Evolutionary conservation across 805 yeast genomes (phyloP).

Genomic region (Metschnikowia kofuensis): DNA sequence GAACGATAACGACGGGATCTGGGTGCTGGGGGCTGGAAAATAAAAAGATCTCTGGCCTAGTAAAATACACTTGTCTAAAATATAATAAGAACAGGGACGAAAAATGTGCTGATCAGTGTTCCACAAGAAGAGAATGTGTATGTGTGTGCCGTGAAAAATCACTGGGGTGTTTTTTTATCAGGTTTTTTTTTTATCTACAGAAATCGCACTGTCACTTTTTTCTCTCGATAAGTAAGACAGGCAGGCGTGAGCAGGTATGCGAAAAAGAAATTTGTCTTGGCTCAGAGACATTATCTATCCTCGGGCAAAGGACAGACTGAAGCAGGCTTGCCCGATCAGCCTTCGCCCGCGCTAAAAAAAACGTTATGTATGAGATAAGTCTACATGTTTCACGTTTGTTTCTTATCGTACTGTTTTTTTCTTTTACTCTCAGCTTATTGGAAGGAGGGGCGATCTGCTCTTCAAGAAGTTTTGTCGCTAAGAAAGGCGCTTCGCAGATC

Average conservation of each 20-base stretch:
- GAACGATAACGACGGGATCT: background rate
- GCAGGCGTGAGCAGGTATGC: background rate
- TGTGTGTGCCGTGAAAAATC: constrained; percentile 3
- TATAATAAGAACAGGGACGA: background rate
- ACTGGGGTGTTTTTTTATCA: constrained; percentile 4
- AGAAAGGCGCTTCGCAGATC: too few relatives aligned
- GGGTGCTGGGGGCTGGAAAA: background rate
- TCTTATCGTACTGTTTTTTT: background rate
- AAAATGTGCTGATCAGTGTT: background rate
- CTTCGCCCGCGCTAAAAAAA: too few relatives aligned
- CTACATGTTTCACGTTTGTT: background rate
- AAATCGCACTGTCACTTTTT: constrained; percentile 9
- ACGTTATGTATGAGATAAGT: too few relatives aligned
- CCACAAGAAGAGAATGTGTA: background rate
- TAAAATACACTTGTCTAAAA: background rate
- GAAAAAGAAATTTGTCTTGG: constrained; percentile 3
- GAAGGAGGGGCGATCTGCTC: too few relatives aligned
- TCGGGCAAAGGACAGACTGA: background rate
- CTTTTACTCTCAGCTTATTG: too few relatives aligned
- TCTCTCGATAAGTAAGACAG: constrained; percentile 9
- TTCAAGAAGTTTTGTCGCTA: too few relatives aligned
- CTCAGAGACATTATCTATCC: background rate
- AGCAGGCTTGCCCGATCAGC: background rate
- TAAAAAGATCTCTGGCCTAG: background rate
- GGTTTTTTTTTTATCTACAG: constrained; percentile 9